Evolutionary conservation across 139 green algal species (phyloP).

Genomic region (Asterochloris sp.): DNA sequence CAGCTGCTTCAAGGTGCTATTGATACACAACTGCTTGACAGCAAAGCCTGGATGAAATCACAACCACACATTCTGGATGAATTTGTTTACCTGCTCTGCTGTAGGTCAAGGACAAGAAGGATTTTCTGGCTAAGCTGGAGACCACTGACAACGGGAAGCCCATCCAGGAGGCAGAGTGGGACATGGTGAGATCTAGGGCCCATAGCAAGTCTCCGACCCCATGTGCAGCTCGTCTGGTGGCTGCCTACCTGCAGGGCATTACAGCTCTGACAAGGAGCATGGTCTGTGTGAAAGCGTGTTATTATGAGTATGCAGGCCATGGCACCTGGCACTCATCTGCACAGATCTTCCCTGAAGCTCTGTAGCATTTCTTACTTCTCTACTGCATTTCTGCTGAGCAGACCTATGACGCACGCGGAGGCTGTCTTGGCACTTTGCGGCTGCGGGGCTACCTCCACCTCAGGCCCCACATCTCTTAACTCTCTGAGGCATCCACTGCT

Average conservation of each 20-base stretch:
- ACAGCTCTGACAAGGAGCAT: not conserved
- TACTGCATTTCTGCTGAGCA: no score
- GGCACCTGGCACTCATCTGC: no score
- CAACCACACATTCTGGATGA: not conserved
- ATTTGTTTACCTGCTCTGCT: not conserved
- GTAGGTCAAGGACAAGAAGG: constrained; percentile 61
- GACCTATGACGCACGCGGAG: no score
- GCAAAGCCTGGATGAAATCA: not conserved
- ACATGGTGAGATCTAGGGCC: constrained; percentile 57
- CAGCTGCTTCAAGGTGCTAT: not conserved
- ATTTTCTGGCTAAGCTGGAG: constrained; percentile 60
- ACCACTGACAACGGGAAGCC: constrained; percentile 83
- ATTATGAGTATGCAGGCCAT: no score
- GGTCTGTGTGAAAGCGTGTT: not conserved
- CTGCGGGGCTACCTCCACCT: no score
- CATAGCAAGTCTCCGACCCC: not conserved
- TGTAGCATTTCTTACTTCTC: no score
- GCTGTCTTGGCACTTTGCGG: no score
- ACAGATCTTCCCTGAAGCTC: no score
- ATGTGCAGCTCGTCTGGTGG: not conserved
- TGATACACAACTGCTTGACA: not conserved
- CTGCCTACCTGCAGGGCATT: not conserved
- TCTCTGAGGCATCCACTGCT: no score
- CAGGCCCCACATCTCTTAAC: no score
- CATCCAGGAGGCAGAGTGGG: constrained; percentile 82